Evolutionary conservation across 768 basidiomycete species (phyloP), one percentile per base, ranked within the genome.

Genomic region (Lentinula raphanica): DNA sequence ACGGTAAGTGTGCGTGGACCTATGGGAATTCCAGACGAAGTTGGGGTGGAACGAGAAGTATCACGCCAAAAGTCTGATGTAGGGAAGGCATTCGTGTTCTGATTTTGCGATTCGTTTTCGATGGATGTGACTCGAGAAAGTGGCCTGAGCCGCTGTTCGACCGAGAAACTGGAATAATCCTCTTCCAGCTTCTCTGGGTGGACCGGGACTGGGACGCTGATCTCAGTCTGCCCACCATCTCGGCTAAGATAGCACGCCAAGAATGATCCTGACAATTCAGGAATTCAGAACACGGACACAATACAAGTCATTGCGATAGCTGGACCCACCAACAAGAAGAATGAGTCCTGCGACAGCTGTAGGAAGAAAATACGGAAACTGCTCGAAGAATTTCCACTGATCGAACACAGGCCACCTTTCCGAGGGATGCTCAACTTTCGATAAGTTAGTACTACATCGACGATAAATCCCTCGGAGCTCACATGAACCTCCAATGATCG

Each of bases 281-380:
- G n/a, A n/a, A n/a, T n/a, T n/a, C n/a, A 2, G 32, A 46, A 28
- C 58, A 38, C 59, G 54, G 40, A 8, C 56, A 54, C 35, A 61
- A 48, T 31, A 8, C 13, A 36, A 31, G 49, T 17, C n/a, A 21
- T 15, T 5, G 27, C 21, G 23, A 15, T 23, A 17, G 51, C 31
- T 9, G 25, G 27, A 58, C 9, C 23, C 27, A 88, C 90, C 90
- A 44, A 76, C 76, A 59, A 92, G 71, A 7, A 92, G 92, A 50
- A 98, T 81, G 9, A 78, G 72, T 2, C 89, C 85, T 29, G 94
- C 94, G 40, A 95, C 71, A 21, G 78, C 74, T 66, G 90, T 92
- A 1, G 97, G 95, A 15, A 99, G 77, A 39, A 98, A 80, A 68
- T 99, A 99, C 1, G 97, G 97, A 67, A 91, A 94, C 3, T 74